Evolutionary conservation across 805 yeast species (phyloP).

Genomic region (Candida xyloterini): DNA sequence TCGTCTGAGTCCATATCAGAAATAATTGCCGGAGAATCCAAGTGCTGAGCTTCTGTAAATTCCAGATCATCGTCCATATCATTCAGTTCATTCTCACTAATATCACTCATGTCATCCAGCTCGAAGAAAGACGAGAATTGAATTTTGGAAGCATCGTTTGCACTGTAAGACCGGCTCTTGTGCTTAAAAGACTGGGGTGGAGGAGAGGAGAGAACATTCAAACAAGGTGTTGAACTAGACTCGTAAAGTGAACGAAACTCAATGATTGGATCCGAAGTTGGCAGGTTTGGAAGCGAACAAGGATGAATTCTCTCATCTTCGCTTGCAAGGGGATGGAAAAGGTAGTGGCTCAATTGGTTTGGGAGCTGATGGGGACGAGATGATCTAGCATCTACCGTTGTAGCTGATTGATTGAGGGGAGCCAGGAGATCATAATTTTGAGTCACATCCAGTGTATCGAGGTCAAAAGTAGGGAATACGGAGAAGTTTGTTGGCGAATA

Average conservation of each 20-base stretch:
- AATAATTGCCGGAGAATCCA: not conserved
- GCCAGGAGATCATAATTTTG: constrained; percentile 15
- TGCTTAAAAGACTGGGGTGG: constrained; percentile 2
- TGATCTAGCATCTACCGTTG: constrained; percentile 6
- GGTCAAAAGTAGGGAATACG: constrained; percentile 22
- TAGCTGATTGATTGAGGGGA: constrained; percentile 6
- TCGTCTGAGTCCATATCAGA: constrained; percentile 1
- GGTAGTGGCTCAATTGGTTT: constrained; percentile 12
- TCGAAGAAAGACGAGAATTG: constrained; percentile 19
- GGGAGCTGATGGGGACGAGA: constrained; percentile 1
- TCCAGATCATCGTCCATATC: constrained; percentile 5
- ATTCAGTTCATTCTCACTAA: constrained; percentile 16
- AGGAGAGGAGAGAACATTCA: constrained; percentile 12
- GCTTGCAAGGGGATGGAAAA: constrained; percentile 14
- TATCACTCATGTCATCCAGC: constrained; percentile 20
- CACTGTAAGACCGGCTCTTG: constrained; percentile 12
- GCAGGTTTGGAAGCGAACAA: constrained; percentile 13
- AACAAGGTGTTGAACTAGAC: constrained; percentile 9
- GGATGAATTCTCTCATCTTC: constrained; percentile 5
- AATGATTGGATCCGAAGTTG: constrained; percentile 20
- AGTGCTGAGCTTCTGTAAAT: not conserved
- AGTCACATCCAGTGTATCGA: constrained; percentile 18
- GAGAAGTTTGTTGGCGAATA: constrained; percentile 23
- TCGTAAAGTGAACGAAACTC: constrained; percentile 22
- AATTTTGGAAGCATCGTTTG: constrained; percentile 5